A percentile compares a stretch with the other conserved stretches of the same genome.
Evolutionary conservation across 805 yeast genomes (phyloP).

Genomic region (Metschnikowia matae): DNA sequence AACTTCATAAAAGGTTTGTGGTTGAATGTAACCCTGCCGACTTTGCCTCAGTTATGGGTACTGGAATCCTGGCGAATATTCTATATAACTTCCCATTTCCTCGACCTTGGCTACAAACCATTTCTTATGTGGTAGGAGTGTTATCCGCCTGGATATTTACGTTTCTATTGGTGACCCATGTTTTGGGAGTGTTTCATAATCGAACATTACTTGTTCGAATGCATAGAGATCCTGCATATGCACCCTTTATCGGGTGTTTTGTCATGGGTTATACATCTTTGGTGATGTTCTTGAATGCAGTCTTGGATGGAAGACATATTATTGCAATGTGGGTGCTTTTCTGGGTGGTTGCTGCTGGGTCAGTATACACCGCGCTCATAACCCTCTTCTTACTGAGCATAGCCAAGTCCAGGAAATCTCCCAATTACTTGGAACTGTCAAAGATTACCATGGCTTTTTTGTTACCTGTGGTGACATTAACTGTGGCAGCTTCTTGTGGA

Average conservation of each 20-base stretch:
- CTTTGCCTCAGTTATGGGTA: conserved; percentile 81
- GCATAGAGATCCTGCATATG: conserved; percentile 37
- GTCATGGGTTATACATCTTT: conserved; percentile 78
- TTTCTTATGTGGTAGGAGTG: conserved; percentile 63
- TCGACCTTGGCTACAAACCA: conserved; percentile 51
- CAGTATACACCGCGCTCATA: conserved; percentile 59
- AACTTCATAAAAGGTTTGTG: conserved; percentile 15
- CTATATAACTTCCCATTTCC: conserved; percentile 64
- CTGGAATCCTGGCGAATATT: conserved; percentile 65
- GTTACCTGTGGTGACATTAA: conserved; percentile 75
- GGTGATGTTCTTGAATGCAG: conserved; percentile 48
- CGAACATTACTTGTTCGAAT: conserved; percentile 15
- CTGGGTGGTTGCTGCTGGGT: conserved; percentile 61
- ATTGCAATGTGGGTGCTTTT: conserved; percentile 58
- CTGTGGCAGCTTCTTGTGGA: conserved; percentile 74
- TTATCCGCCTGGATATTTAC: conserved; percentile 49
- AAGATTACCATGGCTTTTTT: conserved; percentile 55
- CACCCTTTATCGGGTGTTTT: conserved; percentile 70
- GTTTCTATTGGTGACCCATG: conserved; percentile 38
- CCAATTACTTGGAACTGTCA: conserved; percentile 17
- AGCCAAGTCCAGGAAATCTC: conserved; percentile 29
- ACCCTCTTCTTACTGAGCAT: conserved; percentile 49
- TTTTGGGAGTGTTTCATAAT: conserved; percentile 37
- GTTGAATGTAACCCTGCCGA: conserved; percentile 45
- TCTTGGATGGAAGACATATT: conserved; percentile 44